Evolutionary conservation across 805 yeast species (phyloP), one percentile per base, ranked within the genome.

Genomic region (Lipomyces starkeyi): DNA sequence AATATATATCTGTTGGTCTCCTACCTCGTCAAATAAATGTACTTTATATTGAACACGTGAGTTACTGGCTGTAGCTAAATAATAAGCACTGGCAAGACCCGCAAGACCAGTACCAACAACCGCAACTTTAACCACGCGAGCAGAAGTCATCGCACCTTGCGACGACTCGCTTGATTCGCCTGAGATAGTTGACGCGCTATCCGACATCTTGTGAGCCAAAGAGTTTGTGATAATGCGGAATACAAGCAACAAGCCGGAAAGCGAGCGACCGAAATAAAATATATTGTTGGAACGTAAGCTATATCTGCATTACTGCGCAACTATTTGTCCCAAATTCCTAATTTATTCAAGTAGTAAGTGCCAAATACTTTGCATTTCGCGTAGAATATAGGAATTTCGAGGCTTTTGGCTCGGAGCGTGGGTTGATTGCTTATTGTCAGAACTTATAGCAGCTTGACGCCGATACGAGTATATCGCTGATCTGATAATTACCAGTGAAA

Each of bases 11-110:
- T 32, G n/a, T n/a, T n/a, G 25, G 3, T 54, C 17, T n/a, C 66
- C 3, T 37, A 68, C 71, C 67, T 65, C 67, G 55, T 68, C 71
- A 49, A 68, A 68, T 14, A 68, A 37, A 63, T 68, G 71, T 8
- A 68, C 67, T 8, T 67, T 70, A 52, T 52, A 68, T 22, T 32
- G 35, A 17, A 68, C 63, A 9, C 59, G n/a, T 1, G 29, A 54
- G 7, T 55, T 37, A 27, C 58, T 54, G 25, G 40, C 52, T 6
- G 64, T 47, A 9, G 70, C 61, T 17, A 68, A 37, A 14, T 61
- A 43, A 49, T 68, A 66, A 40, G 71, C 71, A 9, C 67, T 47
- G 9, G 66, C 65, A 17, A 68, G 67, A 2, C 71, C 71, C 1
- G 71, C 71, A 13, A 68, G 63, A 14, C 71, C 71, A 6, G 67